Percentiles rank a stretch among this genome's conserved stretches.
These are phyloP conservation scores for Chrysochromulina tobinii DNA, from an alignment of 78 protist genomes.

Conservation along the genomic window DNA sequence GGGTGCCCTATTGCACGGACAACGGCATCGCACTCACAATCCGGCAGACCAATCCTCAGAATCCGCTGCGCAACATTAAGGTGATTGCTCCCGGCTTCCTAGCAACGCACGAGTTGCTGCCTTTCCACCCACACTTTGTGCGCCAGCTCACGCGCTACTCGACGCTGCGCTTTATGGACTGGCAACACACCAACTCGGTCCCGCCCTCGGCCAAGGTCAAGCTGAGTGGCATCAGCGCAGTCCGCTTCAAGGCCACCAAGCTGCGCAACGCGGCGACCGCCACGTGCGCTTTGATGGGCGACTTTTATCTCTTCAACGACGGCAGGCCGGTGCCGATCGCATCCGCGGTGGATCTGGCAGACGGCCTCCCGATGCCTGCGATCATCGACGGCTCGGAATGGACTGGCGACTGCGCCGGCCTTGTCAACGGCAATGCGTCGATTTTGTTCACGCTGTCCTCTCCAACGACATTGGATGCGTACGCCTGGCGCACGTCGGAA, in stretches of 20 bases:
- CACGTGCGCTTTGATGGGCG: not conserved
- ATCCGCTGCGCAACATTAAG: slow-evolving; percentile 15
- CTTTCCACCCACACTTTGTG: slow-evolving; percentile 15
- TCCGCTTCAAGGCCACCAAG: not conserved
- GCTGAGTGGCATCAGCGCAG: not conserved
- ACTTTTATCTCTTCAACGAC: too few species aligned
- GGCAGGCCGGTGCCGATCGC: not conserved
- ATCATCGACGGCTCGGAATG: too few species aligned
- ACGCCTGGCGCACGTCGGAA: too few species aligned
- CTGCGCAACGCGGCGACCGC: not conserved
- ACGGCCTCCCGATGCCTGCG: not conserved
- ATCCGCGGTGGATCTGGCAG: not conserved
- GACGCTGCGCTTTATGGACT: slow-evolving; percentile 31
- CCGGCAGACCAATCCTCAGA: not conserved
- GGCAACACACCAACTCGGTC: not conserved
- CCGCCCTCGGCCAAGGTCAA: not conserved
- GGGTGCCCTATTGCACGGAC: slow-evolving; percentile 30
- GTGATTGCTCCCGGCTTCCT: slow-evolving; percentile 11
- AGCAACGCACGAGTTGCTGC: not conserved
- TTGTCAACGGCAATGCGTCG: too few species aligned
- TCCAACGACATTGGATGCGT: too few species aligned
- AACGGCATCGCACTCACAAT: slow-evolving; percentile 13
- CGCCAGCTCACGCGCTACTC: not conserved
- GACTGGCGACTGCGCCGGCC: too few species aligned
- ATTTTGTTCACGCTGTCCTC: too few species aligned